phyloP scores from a whole-genome alignment of 768 basidiomycete species.

The Kockovaella imperatae region DNA sequence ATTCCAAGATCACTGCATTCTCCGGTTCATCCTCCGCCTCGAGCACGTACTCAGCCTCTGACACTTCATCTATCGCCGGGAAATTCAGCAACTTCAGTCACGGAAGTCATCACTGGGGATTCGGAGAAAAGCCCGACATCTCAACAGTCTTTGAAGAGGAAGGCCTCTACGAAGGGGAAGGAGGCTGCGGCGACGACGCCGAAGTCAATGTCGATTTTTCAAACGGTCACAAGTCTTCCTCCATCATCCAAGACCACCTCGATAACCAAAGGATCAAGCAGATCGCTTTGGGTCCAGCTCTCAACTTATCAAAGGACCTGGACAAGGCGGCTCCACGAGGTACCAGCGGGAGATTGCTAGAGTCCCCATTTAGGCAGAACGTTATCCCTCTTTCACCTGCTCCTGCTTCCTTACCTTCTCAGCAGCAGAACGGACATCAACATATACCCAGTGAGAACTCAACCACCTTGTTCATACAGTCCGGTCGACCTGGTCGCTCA shows the following conservation, averaged over 20 bases:
- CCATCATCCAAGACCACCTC: neutral
- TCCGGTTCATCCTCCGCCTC: constrained; percentile 18
- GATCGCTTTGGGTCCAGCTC: too few species aligned
- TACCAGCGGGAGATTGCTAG: too few species aligned
- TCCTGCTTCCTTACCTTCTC: neutral
- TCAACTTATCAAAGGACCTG: too few species aligned
- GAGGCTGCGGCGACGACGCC: too few species aligned
- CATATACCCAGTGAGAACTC: neutral
- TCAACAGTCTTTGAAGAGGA: constrained; percentile 39
- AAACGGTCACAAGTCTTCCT: neutral
- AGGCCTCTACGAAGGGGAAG: too few species aligned
- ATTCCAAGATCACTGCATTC: constrained; percentile 21
- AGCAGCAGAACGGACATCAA: too few species aligned
- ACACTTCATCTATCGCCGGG: constrained; percentile 22
- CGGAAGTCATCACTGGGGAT: constrained; percentile 3
- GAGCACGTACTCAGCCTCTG: constrained; percentile 11
- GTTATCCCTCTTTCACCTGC: too few species aligned
- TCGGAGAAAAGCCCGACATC: constrained; percentile 28
- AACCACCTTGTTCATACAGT: neutral
- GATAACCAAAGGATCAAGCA: neutral
- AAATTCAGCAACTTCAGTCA: constrained; percentile 3
- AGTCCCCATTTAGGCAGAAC: too few species aligned
- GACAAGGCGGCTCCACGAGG: neutral
- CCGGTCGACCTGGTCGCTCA: constrained; percentile 7
- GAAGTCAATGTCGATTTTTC: constrained; percentile 6